phyloP scores from a whole-genome alignment of 2,329 filamentous ascomycete genomes.

The Trichoderma breve region DNA sequence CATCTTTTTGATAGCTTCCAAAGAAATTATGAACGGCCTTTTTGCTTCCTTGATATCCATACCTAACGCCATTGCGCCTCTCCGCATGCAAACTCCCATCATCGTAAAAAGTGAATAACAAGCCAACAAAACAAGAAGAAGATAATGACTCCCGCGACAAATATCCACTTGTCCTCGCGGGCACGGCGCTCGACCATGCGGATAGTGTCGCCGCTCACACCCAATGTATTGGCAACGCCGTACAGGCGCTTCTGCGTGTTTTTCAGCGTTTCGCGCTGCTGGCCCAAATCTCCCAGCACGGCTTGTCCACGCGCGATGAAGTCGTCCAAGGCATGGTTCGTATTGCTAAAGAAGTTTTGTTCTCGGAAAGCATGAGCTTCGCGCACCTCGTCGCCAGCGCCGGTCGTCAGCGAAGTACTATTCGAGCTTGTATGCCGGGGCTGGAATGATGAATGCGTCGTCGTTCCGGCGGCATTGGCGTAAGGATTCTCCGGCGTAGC shows the following conservation, averaged over 20 bases:
- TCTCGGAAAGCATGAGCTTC: slow-evolving; percentile 85
- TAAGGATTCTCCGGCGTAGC: slow-evolving; percentile 94
- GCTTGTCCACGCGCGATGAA: slow-evolving; percentile 89
- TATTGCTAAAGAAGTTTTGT: slow-evolving; percentile 80
- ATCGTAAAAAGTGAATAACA: slow-evolving; percentile 77
- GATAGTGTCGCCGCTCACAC: slow-evolving; percentile 92
- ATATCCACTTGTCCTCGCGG: slow-evolving; percentile 97
- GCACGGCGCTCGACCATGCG: slow-evolving; percentile 92
- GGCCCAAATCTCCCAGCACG: slow-evolving; percentile 81
- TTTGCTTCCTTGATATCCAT: neutral
- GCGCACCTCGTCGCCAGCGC: slow-evolving; percentile 62
- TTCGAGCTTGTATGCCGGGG: slow-evolving; percentile 43
- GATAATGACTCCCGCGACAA: slow-evolving; percentile 78
- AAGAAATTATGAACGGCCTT: slow-evolving; percentile 16
- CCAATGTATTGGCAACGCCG: slow-evolving; percentile 88
- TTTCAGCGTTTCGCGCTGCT: slow-evolving; percentile 93
- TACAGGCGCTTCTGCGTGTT: slow-evolving; percentile 89
- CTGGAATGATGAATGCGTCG: slow-evolving; percentile 38
- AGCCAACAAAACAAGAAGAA: slow-evolving; percentile 93
- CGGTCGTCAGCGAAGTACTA: slow-evolving; percentile 35
- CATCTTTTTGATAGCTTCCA: slow-evolving; percentile 11
- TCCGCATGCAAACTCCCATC: slow-evolving; percentile 8
- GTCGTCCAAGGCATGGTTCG: slow-evolving; percentile 84
- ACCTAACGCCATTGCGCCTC: slow-evolving; percentile 22
- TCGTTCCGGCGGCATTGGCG: slow-evolving; percentile 50